Conservation (phyloP, 192 early-diverging fungal species). For the Backusella parvicylindrica region DNA sequence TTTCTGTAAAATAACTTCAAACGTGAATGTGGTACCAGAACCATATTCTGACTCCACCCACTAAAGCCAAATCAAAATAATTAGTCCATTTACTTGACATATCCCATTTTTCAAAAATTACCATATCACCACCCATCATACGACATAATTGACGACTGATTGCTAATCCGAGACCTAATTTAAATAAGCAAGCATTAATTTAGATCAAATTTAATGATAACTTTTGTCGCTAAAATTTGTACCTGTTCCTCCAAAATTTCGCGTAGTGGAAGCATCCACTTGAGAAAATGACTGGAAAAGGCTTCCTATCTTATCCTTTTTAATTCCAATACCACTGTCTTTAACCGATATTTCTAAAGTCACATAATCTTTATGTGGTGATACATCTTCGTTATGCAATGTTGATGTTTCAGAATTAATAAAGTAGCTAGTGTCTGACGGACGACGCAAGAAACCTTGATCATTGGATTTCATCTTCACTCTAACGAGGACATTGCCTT, state of each 20-base stretch:
- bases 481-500: slow-evolving; percentile 36
- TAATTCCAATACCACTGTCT: slow-evolving; percentile 45
- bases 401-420: not conserved
- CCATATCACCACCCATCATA: slow-evolving; percentile 63
- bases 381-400: not conserved
- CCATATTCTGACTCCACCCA: slow-evolving; percentile 52
- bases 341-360: slow-evolving; percentile 12
- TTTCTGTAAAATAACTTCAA: slow-evolving; percentile 27
- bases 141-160: slow-evolving; percentile 54
- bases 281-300: slow-evolving; percentile 65
- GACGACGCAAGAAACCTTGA: not conserved
- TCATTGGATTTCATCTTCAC: slow-evolving; percentile 4
- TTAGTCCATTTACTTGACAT: not conserved
- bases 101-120: not conserved
- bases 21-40: slow-evolving; percentile 71
- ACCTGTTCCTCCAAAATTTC: slow-evolving; percentile 57
- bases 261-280: slow-evolving; percentile 53
- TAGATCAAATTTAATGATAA: not conserved
- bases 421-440: not conserved
- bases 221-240: slow-evolving; percentile 12
- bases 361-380: not conserved
- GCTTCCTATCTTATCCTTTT: slow-evolving; percentile 39
- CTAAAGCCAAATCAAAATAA: not conserved
- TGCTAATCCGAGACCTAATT: slow-evolving; percentile 57
- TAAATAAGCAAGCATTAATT: not conserved